phyloP scores from a whole-genome alignment of 768 basidiomycete genomes.

The Leccinum disarticulatum region DNA sequence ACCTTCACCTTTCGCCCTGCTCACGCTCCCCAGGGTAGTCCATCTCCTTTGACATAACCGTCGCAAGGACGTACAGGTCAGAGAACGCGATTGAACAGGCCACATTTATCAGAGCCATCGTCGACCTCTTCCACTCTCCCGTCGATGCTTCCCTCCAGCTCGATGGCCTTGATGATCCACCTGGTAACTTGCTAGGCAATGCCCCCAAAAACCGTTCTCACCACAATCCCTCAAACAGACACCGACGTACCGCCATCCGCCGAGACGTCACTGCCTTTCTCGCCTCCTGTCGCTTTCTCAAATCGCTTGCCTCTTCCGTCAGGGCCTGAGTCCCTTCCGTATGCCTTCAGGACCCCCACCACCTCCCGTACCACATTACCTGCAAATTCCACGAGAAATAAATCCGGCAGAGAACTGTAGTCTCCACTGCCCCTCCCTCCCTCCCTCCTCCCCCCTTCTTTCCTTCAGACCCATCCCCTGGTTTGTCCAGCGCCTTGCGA shows the following conservation, averaged over 20 bases:
- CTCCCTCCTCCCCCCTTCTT: slow-evolving; percentile 26
- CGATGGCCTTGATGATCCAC: slow-evolving; percentile 52
- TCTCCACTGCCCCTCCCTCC: slow-evolving; percentile 12
- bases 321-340: slow-evolving; percentile 22
- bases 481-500: slow-evolving; percentile 34
- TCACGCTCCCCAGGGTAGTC: slow-evolving; percentile 42
- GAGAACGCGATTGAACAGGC: slow-evolving; percentile 72
- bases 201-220: slow-evolving; percentile 4
- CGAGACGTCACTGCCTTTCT: slow-evolving; percentile 1
- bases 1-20: slow-evolving; percentile 7
- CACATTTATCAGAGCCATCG: slow-evolving; percentile 63
- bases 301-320: slow-evolving; percentile 8
- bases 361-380: slow-evolving; percentile 45
- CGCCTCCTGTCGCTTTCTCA: slow-evolving; percentile 5
- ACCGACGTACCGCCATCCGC: slow-evolving; percentile 7
- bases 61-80: slow-evolving; percentile 87
- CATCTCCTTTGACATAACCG: slow-evolving; percentile 73
- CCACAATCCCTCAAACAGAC: slow-evolving; percentile 16
- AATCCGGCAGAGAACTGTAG: slow-evolving; percentile 25
- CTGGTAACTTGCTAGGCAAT: slow-evolving; percentile 30
- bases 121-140: slow-evolving; percentile 58
- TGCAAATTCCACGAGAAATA: slow-evolving; percentile 26
- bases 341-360: slow-evolving; percentile 16
- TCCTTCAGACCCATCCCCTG: slow-evolving; percentile 19
- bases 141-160: slow-evolving; percentile 52